phyloP scores from a whole-genome alignment of 148 eudicot genomes.

The Diospyros lotus region DNA sequence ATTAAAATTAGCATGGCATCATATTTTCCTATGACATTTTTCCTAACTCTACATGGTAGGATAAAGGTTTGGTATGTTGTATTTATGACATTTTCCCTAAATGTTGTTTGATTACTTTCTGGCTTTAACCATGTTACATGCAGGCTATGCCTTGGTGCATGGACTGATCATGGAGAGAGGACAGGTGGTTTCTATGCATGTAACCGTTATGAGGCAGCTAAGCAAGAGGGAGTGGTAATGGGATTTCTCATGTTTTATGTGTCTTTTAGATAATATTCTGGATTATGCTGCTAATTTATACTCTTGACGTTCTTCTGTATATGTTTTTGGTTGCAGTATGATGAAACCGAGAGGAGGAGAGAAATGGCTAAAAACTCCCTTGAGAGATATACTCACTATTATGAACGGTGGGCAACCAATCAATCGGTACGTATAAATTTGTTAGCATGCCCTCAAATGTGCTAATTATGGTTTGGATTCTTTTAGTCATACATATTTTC shows the following conservation, averaged over 20 bases:
- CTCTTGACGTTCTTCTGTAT: not conserved
- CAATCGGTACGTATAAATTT: constrained; percentile 33
- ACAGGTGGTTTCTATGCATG: constrained; percentile 71
- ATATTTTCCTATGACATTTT: not conserved
- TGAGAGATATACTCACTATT: constrained; percentile 49
- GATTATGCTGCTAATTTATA: not conserved
- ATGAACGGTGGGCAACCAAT: constrained; percentile 52
- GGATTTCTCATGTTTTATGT: not conserved
- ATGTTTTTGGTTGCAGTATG: constrained; percentile 26
- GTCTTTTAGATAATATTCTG: not conserved
- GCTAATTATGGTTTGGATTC: not conserved
- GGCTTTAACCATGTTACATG: constrained; percentile 4
- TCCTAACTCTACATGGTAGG: not conserved
- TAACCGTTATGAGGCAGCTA: constrained; percentile 52
- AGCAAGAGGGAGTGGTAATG: constrained; percentile 50
- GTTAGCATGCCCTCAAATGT: not conserved
- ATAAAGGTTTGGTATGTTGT: too few relatives aligned
- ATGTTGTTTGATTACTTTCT: too few relatives aligned
- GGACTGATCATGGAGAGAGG: constrained; percentile 62
- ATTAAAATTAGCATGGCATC: too few relatives aligned
- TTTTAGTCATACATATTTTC: not conserved
- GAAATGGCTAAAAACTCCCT: constrained; percentile 52
- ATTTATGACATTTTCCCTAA: too few relatives aligned
- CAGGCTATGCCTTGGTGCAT: constrained; percentile 59
- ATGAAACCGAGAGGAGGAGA: constrained; percentile 34